Conservation (phyloP, 176 grass and related monocot species). For the Dactylis glomerata region DNA sequence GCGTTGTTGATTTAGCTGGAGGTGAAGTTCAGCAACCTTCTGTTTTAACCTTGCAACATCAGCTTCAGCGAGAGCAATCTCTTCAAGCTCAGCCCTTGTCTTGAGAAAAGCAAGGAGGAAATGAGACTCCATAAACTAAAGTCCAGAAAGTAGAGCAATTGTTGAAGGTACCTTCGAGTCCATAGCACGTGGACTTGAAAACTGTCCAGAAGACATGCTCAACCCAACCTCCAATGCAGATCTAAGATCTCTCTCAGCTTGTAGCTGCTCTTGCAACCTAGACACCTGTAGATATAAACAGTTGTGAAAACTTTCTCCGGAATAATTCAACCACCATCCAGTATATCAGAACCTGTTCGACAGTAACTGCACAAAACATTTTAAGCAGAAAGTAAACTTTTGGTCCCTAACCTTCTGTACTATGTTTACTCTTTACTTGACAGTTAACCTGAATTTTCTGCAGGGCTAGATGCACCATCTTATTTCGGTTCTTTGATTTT, state of each 20-base stretch:
- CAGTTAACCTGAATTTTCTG: slow-evolving; percentile 18
- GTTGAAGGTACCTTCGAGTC: slow-evolving; percentile 70
- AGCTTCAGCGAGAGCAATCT: slow-evolving; percentile 90
- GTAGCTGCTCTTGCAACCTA: slow-evolving; percentile 98
- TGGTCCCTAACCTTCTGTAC: not conserved
- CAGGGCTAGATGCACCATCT: not conserved
- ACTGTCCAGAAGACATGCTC: slow-evolving; percentile 95
- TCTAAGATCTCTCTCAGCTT: slow-evolving; percentile 96
- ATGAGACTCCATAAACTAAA: slow-evolving; percentile 36
- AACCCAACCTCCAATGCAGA: slow-evolving; percentile 95
- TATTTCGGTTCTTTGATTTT: slow-evolving; percentile 8
- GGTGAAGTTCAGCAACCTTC: slow-evolving; percentile 93
- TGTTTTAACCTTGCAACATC: slow-evolving; percentile 95
- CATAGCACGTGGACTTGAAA: slow-evolving; percentile 74
- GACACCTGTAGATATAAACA: slow-evolving; percentile 65
- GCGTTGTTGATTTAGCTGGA: slow-evolving; percentile 93
- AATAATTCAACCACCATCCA: slow-evolving; percentile 12
- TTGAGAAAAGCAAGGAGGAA: slow-evolving; percentile 36
- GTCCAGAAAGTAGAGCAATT: not conserved
- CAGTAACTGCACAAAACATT: slow-evolving; percentile 8
- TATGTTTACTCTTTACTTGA: not conserved
- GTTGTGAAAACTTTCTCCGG: slow-evolving; percentile 9
- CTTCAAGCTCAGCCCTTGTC: slow-evolving; percentile 95
- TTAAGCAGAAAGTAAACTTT: not conserved
- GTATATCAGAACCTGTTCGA: slow-evolving; percentile 11